These are phyloP conservation scores for Volvox africanus DNA, from an alignment of 139 green algal species.

Conservation along the genomic window DNA sequence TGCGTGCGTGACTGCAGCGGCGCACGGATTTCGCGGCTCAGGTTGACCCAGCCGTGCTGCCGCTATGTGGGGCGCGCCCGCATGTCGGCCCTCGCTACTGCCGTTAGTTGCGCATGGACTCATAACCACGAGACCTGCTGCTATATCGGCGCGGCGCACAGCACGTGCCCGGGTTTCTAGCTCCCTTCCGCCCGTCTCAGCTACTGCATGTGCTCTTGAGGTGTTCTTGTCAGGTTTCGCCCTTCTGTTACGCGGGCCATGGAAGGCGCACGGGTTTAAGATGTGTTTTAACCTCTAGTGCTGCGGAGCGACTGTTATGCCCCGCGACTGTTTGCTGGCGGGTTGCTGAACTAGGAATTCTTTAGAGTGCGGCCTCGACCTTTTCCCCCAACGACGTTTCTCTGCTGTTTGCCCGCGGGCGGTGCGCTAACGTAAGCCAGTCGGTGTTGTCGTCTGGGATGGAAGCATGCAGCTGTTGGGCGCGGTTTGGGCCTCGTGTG, in stretches of 20 bases:
- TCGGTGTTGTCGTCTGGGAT: slow-evolving; percentile 18
- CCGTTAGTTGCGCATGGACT: no score
- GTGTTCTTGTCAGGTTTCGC: slow-evolving; percentile 12
- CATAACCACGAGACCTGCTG: neutral
- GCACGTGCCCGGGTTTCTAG: neutral
- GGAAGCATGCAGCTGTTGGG: slow-evolving; percentile 38
- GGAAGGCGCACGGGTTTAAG: neutral
- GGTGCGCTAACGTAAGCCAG: slow-evolving; percentile 30
- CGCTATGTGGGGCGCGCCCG: neutral
- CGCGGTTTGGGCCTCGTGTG: slow-evolving; percentile 8
- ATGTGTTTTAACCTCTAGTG: neutral
- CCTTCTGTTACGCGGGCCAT: neutral
- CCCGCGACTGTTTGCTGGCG: slow-evolving; percentile 26
- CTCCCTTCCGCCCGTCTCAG: neutral
- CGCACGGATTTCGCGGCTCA: neutral
- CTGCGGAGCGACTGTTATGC: slow-evolving; percentile 3
- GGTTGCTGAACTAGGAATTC: slow-evolving; percentile 23
- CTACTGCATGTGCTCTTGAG: no score
- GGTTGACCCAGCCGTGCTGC: slow-evolving; percentile 15
- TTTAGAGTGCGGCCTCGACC: slow-evolving; percentile 29
- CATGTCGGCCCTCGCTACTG: neutral
- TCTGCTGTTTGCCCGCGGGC: slow-evolving; percentile 31
- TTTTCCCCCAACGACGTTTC: neutral
- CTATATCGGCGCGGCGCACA: neutral
- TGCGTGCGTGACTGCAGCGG: neutral